Conservation (phyloP, 257 asterid genomes). For the Capsicum rhomboideum region DNA sequence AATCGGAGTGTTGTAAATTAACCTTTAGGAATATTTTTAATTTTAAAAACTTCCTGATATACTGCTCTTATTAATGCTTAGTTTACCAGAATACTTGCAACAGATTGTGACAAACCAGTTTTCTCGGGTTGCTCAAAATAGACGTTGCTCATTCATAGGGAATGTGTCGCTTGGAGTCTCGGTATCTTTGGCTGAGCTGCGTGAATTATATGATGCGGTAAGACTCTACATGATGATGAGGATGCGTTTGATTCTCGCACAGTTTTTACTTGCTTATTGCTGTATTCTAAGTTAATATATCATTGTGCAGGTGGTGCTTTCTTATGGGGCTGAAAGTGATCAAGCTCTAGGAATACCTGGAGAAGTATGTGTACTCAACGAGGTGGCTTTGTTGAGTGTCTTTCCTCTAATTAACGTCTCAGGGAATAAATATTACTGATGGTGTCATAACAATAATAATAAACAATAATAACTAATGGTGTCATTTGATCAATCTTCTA, state of each 20-base stretch:
- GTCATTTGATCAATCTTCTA: neutral
- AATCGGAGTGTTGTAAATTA: neutral
- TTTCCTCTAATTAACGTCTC: neutral
- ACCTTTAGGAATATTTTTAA: neutral
- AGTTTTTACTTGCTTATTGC: neutral
- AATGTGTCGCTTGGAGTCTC: constrained; percentile 79
- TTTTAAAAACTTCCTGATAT: neutral
- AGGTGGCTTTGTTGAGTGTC: neutral
- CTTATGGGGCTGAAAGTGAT: constrained; percentile 97
- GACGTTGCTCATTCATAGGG: constrained; percentile 76
- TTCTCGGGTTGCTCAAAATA: constrained; percentile 63
- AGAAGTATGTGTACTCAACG: constrained; percentile 42
- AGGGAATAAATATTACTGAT: neutral
- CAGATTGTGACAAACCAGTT: constrained; percentile 91
- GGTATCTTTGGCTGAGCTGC: constrained; percentile 66
- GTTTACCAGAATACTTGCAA: constrained; percentile 28
- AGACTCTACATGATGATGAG: constrained; percentile 10
- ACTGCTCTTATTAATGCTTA: constrained; percentile 26
- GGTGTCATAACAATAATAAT: neutral
- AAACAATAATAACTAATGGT: neutral
- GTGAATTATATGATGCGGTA: constrained; percentile 76
- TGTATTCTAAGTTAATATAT: neutral
- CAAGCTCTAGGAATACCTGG: constrained; percentile 75
- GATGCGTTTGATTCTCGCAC: neutral
- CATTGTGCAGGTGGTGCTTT: constrained; percentile 68